These are phyloP conservation scores for Fusarium xyrophilum DNA, from an alignment of 2,329 filamentous ascomycete species.

Conservation along the genomic window DNA sequence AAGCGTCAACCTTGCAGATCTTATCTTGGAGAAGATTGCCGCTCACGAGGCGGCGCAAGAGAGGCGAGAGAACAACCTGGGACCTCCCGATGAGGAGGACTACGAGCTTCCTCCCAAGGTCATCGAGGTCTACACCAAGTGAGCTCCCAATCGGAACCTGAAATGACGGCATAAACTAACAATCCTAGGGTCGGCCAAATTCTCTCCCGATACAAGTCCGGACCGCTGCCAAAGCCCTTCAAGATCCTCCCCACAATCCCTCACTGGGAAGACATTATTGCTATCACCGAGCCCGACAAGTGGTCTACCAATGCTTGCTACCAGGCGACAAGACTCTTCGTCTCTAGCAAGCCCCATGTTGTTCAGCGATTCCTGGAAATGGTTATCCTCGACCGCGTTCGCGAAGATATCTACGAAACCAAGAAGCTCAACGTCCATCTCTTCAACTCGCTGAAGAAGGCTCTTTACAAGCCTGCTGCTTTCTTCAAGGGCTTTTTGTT, in stretches of 20 bases:
- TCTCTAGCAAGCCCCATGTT: slow-evolving; percentile 79
- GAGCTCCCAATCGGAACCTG: slow-evolving; percentile 37
- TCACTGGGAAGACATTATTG: slow-evolving; percentile 86
- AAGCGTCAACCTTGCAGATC: slow-evolving; percentile 83
- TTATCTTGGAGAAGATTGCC: slow-evolving; percentile 94
- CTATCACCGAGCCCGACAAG: slow-evolving; percentile 79
- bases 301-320: slow-evolving; percentile 81
- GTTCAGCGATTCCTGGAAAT: slow-evolving; percentile 87
- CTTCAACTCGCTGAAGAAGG: slow-evolving; percentile 91
- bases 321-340: slow-evolving; percentile 90
- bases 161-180: slow-evolving; percentile 15
- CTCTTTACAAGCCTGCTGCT: slow-evolving; percentile 89
- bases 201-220: slow-evolving; percentile 90
- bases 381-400: slow-evolving; percentile 87
- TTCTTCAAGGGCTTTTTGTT: slow-evolving; percentile 98
- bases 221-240: slow-evolving; percentile 96
- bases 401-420: slow-evolving; percentile 90
- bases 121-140: slow-evolving; percentile 92
- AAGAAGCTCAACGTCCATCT: slow-evolving; percentile 96
- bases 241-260: slow-evolving; percentile 94
- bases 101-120: slow-evolving; percentile 90
- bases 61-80: slow-evolving; percentile 49
- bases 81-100: slow-evolving; percentile 77
- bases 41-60: slow-evolving; percentile 78
- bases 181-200: slow-evolving; percentile 76